Conservation (phyloP, 495 filamentous ascomycete species). For the Hyaloscypha hepaticicola region DNA sequence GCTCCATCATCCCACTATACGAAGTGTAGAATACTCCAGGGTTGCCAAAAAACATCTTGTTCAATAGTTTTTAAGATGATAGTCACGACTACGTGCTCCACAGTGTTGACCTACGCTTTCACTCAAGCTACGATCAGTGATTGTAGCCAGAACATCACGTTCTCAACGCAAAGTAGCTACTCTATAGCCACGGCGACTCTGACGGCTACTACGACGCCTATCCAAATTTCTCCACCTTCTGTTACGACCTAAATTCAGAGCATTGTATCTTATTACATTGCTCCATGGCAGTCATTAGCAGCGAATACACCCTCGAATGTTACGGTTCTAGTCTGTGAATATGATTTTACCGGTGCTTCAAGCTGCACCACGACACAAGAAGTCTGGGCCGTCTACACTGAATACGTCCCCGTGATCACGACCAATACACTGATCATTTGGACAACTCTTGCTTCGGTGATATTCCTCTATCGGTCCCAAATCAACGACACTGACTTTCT, state of each 20-base stretch:
- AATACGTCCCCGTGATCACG: constrained; percentile 4
- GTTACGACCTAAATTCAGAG: constrained; percentile 17
- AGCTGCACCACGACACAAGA: constrained; percentile 7
- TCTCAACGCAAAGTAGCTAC: constrained; percentile 14
- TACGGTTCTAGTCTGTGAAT: constrained; percentile 11
- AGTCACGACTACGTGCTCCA: constrained; percentile 10
- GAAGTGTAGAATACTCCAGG: constrained; percentile 6
- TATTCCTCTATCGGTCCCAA: not conserved
- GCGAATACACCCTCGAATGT: constrained; percentile 8
- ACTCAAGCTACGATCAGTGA: constrained; percentile 12
- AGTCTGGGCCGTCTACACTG: constrained; percentile 10
- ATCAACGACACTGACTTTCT: not conserved
- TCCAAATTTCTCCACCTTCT: not conserved
- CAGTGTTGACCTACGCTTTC: constrained; percentile 13
- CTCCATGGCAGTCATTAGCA: constrained; percentile 21
- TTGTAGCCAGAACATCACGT: constrained; percentile 21
- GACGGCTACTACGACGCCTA: not conserved
- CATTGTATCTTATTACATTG: constrained; percentile 19
- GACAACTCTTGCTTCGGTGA: constrained; percentile 6
- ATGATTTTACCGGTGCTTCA: not conserved
- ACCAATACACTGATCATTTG: constrained; percentile 6
- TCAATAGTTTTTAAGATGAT: not conserved
- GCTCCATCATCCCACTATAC: not conserved
- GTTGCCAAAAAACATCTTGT: not conserved
- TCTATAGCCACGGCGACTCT: constrained; percentile 5